Evolutionary conservation across 73 alveolate genomes (phyloP), one percentile per base, ranked within the genome.

Genomic region (Paramecium sexaurelia): DNA sequence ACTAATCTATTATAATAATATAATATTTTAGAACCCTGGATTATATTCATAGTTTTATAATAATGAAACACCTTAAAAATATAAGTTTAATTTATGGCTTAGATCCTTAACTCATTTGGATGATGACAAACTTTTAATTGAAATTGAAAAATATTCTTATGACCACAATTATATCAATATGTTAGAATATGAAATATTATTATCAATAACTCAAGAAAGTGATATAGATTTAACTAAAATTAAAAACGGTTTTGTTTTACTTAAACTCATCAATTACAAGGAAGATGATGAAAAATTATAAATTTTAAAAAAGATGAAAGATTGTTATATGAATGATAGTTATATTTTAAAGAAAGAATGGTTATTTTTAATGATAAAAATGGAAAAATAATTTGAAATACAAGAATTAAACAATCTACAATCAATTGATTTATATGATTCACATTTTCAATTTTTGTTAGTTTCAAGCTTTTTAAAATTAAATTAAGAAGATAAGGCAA

Each of bases 121-220:
- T 78, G 57, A 45, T 45, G 57, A 45, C 26, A 45, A 45, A 45
- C 57, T 45, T 45, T 45, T 15, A n/a, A 24, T 22, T 29, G 40
- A 78, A 22, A 33, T 78, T n/a, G 68, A 78, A 43, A 41, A 78
- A 24, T 29, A 40, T 22, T 19, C 27, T 20, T 78, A 24, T 43
- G 90, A 39, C 41, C 32, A 56, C 7, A 61, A 78, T 22, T 78
- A 78, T 43, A 37, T 78, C 15, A 78, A 78, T 45, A 78, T 24
- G 29, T 24, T 24, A 8, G 68, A 78, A 45, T 78, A 78, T 78
- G 45, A 78, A 27, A 43, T 78, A 78, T 45, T 78, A 11, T 41
- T 45, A 43, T 19, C 75, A 24, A 41, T 41, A 3, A 40, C 13
- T 45, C 15, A 78, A 11, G 40, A 78, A 45, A 29, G 47, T 22